Evolutionary conservation across 2,329 filamentous ascomycete genomes (phyloP).

Genomic region (Colletotrichum salicis): DNA sequence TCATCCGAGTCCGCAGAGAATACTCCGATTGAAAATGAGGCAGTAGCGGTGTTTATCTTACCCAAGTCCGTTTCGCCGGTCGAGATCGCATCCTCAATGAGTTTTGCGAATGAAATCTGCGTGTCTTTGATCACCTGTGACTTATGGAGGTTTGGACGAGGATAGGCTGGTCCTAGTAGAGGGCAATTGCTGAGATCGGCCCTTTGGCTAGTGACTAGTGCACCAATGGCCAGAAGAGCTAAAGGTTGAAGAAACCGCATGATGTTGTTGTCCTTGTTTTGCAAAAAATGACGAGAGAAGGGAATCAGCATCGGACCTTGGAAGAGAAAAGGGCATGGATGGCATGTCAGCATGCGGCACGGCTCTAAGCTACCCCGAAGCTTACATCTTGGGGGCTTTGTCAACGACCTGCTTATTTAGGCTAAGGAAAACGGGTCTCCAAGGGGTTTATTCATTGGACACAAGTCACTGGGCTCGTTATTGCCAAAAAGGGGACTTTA

Average conservation of each 20-base stretch:
- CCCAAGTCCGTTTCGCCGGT: constrained; percentile 11
- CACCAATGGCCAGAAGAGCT: not conserved
- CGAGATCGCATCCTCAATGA: not conserved
- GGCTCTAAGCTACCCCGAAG: not conserved
- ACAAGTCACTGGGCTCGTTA: not conserved
- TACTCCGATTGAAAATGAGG: constrained; percentile 6
- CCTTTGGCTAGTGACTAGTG: not conserved
- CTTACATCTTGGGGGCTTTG: not conserved
- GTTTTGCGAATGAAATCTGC: not conserved
- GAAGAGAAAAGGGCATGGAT: not conserved
- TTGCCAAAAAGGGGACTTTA: not conserved
- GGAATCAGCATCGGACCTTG: not conserved
- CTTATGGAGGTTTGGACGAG: not conserved
- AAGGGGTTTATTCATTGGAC: not conserved
- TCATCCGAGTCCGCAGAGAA: constrained; percentile 4
- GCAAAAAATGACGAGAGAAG: not conserved
- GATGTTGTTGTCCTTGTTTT: not conserved
- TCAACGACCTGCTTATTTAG: not conserved
- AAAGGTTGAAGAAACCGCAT: not conserved
- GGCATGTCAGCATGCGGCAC: not conserved
- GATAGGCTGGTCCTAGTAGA: not conserved
- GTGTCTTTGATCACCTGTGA: not conserved
- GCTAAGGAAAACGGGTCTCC: not conserved
- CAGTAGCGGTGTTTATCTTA: not conserved
- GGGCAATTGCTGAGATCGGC: not conserved